Percentiles rank a stretch among this genome's conserved stretches.
Conservation (phyloP, 208 protist species). For the Crithidia expoeki region DNA sequence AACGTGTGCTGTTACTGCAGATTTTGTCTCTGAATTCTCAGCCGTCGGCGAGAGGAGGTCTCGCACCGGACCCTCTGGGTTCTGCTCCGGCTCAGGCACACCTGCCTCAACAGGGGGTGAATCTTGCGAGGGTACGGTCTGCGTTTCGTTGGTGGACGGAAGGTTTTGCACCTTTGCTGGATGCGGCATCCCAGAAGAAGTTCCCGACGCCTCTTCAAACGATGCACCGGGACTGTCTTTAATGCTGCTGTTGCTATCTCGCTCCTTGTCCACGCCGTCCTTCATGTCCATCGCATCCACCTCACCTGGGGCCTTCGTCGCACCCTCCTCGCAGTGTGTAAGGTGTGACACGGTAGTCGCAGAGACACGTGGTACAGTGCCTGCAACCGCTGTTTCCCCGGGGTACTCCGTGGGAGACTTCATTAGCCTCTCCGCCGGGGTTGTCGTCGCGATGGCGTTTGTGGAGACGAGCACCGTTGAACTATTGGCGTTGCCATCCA, state of each 20-base stretch:
- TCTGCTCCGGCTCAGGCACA: neutral
- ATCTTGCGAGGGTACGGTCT: neutral
- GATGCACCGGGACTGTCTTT: neutral
- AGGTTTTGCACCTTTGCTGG: neutral
- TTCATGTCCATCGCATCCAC: neutral
- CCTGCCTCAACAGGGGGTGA: neutral
- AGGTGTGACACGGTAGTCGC: neutral
- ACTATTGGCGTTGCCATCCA: neutral
- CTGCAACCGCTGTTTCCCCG: neutral
- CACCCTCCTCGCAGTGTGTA: neutral
- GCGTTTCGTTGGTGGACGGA: neutral
- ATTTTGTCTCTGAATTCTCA: neutral
- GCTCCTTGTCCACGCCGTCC: neutral
- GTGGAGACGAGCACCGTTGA: neutral
- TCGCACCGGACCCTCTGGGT: neutral
- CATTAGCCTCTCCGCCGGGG: neutral
- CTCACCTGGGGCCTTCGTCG: neutral
- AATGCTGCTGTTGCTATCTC: too few species aligned
- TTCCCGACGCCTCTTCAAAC: neutral
- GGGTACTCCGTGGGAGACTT: neutral
- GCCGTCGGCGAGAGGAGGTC: neutral
- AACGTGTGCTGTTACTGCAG: neutral
- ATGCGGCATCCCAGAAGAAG: neutral
- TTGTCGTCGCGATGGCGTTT: neutral
- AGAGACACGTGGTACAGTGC: neutral